Evolutionary conservation across 177 flowering plant species (phyloP).

Genomic region (Telopea speciosissima): DNA sequence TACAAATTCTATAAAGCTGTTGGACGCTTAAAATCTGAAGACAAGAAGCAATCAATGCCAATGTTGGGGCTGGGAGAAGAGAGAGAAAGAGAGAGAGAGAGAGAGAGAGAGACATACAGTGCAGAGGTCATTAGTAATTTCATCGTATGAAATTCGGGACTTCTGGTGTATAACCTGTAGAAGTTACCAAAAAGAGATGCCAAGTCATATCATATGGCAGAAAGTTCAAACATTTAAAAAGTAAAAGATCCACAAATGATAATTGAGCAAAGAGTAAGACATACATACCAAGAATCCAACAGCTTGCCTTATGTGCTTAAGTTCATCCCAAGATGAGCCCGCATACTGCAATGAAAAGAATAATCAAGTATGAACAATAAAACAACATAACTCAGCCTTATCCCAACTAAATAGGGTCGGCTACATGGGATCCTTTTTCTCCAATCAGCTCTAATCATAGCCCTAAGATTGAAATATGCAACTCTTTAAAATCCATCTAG

Average conservation of each 20-base stretch:
- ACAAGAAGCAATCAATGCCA: neutral
- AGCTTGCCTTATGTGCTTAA: constrained; percentile 79
- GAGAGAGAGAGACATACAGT: constrained; percentile 51
- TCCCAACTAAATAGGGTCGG: no score
- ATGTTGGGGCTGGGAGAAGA: neutral
- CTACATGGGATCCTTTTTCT: no score
- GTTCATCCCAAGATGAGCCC: constrained; percentile 90
- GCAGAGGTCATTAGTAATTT: constrained; percentile 76
- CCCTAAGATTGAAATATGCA: no score
- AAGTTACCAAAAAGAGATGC: neutral
- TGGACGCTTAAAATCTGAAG: constrained; percentile 70
- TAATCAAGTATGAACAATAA: neutral
- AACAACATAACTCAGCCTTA: neutral
- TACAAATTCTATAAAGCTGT: constrained; percentile 80
- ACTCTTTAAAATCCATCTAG: no score
- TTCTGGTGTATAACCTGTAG: constrained; percentile 81
- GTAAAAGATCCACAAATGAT: neutral
- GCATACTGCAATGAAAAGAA: constrained; percentile 49
- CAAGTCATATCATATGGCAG: neutral
- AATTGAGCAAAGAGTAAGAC: constrained; percentile 1
- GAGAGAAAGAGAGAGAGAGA: constrained; percentile 2
- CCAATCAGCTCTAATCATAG: no score
- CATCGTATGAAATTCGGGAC: constrained; percentile 70
- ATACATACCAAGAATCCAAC: constrained; percentile 84
- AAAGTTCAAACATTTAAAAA: no score